Base-by-base conservation (phyloP, 225 moss, liverwort and hornwort genomes). In the Polytrichum commune region DNA sequence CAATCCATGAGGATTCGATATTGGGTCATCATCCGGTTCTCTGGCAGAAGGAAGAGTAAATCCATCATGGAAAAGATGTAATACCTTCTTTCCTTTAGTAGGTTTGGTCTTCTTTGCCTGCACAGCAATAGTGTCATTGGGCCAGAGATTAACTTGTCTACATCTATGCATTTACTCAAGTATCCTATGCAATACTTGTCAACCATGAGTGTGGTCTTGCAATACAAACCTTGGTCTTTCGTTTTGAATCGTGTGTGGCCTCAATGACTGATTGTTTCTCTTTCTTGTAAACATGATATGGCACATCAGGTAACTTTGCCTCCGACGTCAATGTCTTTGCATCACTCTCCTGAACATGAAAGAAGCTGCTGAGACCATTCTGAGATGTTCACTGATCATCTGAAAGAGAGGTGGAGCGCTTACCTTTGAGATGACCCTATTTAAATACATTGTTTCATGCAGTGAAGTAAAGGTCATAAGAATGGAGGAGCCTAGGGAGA, bases 21-120 rank as follows among this genome's bases (percentile, higher is more conserved):
- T 70, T 60, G 74, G 72, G 68, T 79, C 87, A 72, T 72, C 79
- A 76, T 68, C 70, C 63, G 69, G 81, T 76, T 77, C 81, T 58
- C 65, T 72, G 53, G 74, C 74, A 63, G 83, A 76, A 55, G 87
- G 87, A 66, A 81, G 87, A 70, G 81, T 87, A 24, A 84, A 84
- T 70, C 87, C 87, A 84, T 87, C 87, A 67, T 73, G 81, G 64
- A 87, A 81, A 23, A 84, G 60, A 76, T 87, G 83, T 56, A 84
- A 29, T 46, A 46, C 46, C 72, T 84, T 87, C 81, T 74, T 84
- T 66, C 79, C 84, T 79, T 87, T 87, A 27, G 72, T 69, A 33
- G 76, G 53, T 58, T 87, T 87, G 19, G 60, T 76, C 70, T 87
- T 87, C 83, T 84, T 87, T 69, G 70, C 74, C 87, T 87, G 87